Evolutionary conservation across 441 rosid genomes (phyloP).

Genomic region (Viola pubescens): DNA sequence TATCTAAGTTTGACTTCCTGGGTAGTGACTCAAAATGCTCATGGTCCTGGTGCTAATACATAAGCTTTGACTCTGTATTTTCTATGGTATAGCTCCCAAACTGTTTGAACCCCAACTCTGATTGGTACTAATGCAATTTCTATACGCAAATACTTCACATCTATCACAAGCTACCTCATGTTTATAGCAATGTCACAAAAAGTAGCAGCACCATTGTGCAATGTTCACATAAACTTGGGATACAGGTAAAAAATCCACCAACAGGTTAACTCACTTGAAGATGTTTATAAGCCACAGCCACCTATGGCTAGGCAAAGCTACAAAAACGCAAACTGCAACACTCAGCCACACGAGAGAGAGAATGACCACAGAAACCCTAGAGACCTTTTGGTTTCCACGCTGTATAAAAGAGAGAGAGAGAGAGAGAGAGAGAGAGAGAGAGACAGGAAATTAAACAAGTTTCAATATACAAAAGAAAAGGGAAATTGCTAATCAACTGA

Average conservation of each 20-base stretch:
- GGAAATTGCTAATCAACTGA: neutral
- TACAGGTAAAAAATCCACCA: too few species aligned
- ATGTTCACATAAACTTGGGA: too few species aligned
- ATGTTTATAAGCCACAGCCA: conserved; percentile 84
- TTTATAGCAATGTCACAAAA: too few species aligned
- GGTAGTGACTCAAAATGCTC: too few species aligned
- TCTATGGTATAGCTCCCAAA: too few species aligned
- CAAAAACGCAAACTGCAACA: conserved; percentile 65
- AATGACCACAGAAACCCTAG: conserved; percentile 50
- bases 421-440: too few species aligned
- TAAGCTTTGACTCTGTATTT: too few species aligned
- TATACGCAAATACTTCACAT: neutral
- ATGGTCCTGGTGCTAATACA: too few species aligned
- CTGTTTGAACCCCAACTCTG: too few species aligned
- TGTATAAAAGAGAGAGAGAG: conserved; percentile 20
- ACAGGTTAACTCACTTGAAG: conserved; percentile 60
- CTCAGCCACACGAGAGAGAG: conserved; percentile 49
- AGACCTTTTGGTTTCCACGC: conserved; percentile 83
- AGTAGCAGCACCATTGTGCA: too few species aligned
- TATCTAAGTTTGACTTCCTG: too few species aligned
- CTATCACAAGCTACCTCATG: neutral
- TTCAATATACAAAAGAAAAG: neutral
- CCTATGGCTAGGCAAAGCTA: conserved; percentile 64
- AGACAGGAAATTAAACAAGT: neutral
- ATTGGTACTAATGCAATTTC: neutral